These are phyloP conservation scores for Apiospora pterosperma DNA, from an alignment of 2,329 filamentous ascomycete species.

Conservation along the genomic window DNA sequence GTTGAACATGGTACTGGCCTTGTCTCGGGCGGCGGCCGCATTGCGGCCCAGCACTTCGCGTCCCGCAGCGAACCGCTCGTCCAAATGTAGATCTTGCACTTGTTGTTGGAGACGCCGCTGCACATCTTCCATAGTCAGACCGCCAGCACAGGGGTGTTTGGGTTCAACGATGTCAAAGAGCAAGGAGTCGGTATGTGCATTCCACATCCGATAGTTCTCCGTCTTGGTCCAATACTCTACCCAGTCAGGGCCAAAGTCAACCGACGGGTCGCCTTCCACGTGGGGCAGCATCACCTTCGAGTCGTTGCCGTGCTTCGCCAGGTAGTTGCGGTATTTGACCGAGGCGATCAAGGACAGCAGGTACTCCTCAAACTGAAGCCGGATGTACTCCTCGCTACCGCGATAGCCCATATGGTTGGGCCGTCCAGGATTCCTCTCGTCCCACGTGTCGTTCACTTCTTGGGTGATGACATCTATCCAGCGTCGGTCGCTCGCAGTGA, in stretches of 20 bases:
- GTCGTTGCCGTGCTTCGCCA: slow-evolving; percentile 50
- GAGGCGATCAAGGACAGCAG: slow-evolving; percentile 83
- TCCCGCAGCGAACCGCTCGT: slow-evolving; percentile 82
- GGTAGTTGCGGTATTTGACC: slow-evolving; percentile 81
- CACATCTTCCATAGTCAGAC: slow-evolving; percentile 89
- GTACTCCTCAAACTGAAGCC: slow-evolving; percentile 96
- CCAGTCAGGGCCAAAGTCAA: slow-evolving; percentile 82
- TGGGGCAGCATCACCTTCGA: slow-evolving; percentile 60
- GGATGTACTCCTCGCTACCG: slow-evolving; percentile 95
- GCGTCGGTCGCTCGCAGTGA: slow-evolving; percentile 83
- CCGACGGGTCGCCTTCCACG: slow-evolving; percentile 77
- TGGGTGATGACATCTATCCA: slow-evolving; percentile 98
- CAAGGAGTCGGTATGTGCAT: slow-evolving; percentile 74
- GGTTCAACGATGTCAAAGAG: slow-evolving; percentile 94
- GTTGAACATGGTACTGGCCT: slow-evolving; percentile 82
- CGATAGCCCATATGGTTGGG: slow-evolving; percentile 95
- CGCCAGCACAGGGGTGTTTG: slow-evolving; percentile 88
- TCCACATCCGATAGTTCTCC: slow-evolving; percentile 89
- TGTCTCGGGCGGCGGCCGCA: slow-evolving; percentile 81
- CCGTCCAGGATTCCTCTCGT: slow-evolving; percentile 80
- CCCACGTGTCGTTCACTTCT: slow-evolving; percentile 94
- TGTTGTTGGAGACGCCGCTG: slow-evolving; percentile 87
- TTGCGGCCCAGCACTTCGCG: slow-evolving; percentile 85
- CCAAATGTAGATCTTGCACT: slow-evolving; percentile 88
- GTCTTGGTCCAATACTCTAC: slow-evolving; percentile 84